Percentiles rank a stretch among this genome's conserved stretches.
Evolutionary conservation across 2,329 filamentous ascomycete genomes (phyloP).

Genomic region (Aspergillus transmontanensis): DNA sequence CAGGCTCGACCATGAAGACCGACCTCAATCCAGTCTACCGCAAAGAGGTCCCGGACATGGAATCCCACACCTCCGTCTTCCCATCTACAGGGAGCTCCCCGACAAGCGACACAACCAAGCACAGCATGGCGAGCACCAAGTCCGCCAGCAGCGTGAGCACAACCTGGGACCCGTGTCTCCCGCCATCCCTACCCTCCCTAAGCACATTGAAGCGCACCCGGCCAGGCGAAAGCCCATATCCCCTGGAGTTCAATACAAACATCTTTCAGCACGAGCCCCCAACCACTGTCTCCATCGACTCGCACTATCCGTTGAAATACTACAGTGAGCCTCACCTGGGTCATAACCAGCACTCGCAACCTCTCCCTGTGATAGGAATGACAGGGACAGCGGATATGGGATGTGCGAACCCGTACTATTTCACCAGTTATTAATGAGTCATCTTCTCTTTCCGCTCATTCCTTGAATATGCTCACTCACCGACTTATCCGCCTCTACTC

Average conservation of each 20-base stretch:
- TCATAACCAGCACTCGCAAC: conserved; percentile 11
- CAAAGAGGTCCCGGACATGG: conserved; percentile 20
- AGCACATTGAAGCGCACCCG: conserved; percentile 8
- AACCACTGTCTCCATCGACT: conserved; percentile 9
- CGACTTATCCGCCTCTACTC: not conserved
- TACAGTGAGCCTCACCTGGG: conserved; percentile 16
- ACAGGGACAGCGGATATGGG: conserved; percentile 20
- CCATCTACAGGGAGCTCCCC: conserved; percentile 17
- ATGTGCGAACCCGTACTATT: conserved; percentile 31
- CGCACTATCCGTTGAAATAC: conserved; percentile 19
- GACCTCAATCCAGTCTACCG: conserved; percentile 17
- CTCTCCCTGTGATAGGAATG: conserved; percentile 17
- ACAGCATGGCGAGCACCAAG: conserved; percentile 8
- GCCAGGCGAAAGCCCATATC: conserved; percentile 7
- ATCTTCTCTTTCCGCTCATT: conserved; percentile 8
- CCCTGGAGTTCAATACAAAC: conserved; percentile 8
- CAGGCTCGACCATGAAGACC: conserved; percentile 14
- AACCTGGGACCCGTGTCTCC: conserved; percentile 16
- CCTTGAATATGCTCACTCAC: not conserved
- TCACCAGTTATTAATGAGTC: conserved; percentile 23
- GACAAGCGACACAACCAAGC: conserved; percentile 2
- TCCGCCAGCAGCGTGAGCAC: conserved; percentile 4
- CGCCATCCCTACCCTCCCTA: conserved; percentile 14
- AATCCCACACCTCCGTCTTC: conserved; percentile 27
- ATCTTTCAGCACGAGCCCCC: conserved; percentile 15